Evolutionary conservation across 2,329 filamentous ascomycete species (phyloP).

Genomic region (Chaetoscypha palmicola): DNA sequence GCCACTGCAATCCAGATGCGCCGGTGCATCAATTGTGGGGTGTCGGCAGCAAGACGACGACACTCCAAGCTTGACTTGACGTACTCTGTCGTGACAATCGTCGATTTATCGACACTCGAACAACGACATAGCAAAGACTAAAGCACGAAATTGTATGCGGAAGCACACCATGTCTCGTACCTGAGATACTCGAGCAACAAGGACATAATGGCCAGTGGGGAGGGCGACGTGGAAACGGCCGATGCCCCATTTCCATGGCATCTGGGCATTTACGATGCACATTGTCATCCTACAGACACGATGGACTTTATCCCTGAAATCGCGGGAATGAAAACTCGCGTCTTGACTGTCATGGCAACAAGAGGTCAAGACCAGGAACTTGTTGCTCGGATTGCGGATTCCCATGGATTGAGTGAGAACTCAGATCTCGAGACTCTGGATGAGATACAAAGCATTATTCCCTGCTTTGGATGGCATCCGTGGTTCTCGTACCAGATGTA

Average conservation of each 20-base stretch:
- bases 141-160: too few species aligned
- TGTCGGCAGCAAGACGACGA: too few species aligned
- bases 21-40: neutral
- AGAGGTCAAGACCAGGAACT: constrained; percentile 68
- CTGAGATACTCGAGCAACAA: too few species aligned
- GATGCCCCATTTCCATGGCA: constrained; percentile 55
- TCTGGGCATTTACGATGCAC: constrained; percentile 66
- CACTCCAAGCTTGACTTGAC: too few species aligned
- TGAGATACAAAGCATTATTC: constrained; percentile 43
- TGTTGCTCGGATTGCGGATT: constrained; percentile 53
- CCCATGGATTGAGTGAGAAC: constrained; percentile 40
- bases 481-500: constrained; percentile 79
- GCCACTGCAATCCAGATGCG: neutral
- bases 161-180: too few species aligned
- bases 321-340: constrained; percentile 56
- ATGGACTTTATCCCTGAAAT: constrained; percentile 55
- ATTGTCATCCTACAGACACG: constrained; percentile 79
- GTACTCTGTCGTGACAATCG: too few species aligned
- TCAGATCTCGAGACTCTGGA: constrained; percentile 24
- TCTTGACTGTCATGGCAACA: constrained; percentile 71
- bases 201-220: too few species aligned
- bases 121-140: too few species aligned
- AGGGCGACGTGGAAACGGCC: neutral
- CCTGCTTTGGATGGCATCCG: constrained; percentile 81
- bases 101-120: too few species aligned